Evolutionary conservation across 2,329 filamentous ascomycete genomes (phyloP).

Genomic region (Aureobasidium leucospermi): DNA sequence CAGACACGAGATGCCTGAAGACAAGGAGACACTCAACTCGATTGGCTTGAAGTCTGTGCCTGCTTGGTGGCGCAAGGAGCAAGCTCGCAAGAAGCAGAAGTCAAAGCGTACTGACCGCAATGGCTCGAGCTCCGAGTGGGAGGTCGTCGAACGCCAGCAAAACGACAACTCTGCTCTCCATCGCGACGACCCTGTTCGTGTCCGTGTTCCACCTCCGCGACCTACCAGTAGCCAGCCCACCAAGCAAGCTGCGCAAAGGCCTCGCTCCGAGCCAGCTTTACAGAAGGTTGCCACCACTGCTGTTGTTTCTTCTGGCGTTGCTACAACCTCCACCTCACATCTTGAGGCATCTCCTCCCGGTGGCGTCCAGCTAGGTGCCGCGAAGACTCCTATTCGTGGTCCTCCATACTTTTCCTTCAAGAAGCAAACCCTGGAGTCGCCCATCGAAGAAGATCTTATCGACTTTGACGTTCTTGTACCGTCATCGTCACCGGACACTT

Average conservation of each 20-base stretch:
- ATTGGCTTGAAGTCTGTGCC: constrained; percentile 59
- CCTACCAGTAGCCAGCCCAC: not conserved
- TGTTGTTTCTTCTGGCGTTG: not conserved
- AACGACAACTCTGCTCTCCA: not conserved
- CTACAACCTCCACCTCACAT: not conserved
- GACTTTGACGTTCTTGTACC: constrained; percentile 20
- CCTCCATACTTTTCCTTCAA: not conserved
- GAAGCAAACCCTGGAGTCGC: constrained; percentile 18
- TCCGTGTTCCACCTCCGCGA: not conserved
- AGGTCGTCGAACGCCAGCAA: not conserved
- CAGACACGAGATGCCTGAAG: constrained; percentile 82
- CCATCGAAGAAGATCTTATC: constrained; percentile 22
- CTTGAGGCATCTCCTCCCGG: not conserved
- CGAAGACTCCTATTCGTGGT: constrained; percentile 5
- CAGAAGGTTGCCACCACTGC: not conserved
- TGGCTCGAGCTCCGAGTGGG: not conserved
- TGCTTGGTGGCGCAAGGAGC: constrained; percentile 49
- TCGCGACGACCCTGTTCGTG: not conserved
- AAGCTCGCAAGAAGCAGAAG: constrained; percentile 14
- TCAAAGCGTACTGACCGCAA: not conserved
- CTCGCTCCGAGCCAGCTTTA: not conserved
- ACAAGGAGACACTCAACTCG: constrained; percentile 56
- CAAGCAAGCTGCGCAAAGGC: not conserved
- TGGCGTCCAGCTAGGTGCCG: not conserved
- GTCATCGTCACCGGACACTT: constrained; percentile 1